phyloP scores from a whole-genome alignment of 2,329 filamentous ascomycete species.

The Cryphonectria carpinicola region DNA sequence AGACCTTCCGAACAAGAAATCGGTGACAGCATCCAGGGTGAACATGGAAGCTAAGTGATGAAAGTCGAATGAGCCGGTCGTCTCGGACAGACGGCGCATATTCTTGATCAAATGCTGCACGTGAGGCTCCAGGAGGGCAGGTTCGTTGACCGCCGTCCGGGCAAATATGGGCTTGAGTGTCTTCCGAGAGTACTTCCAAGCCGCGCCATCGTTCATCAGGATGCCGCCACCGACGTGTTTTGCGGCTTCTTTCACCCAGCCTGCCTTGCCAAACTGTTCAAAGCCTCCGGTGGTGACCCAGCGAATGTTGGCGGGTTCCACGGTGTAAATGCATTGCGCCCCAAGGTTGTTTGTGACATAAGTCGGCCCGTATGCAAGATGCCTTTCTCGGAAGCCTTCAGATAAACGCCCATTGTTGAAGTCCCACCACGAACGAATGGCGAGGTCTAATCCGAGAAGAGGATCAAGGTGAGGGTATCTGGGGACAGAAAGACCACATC shows the following conservation, averaged over 20 bases:
- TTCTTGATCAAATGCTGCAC: slow-evolving; percentile 14
- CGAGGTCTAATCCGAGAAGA: slow-evolving; percentile 16
- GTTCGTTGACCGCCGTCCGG: slow-evolving; percentile 10
- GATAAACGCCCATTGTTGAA: slow-evolving; percentile 19
- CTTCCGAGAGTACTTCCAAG: slow-evolving; percentile 21
- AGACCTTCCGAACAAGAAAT: slow-evolving; percentile 28
- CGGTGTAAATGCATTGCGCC: slow-evolving; percentile 19
- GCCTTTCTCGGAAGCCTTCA: slow-evolving; percentile 20
- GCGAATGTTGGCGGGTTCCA: slow-evolving; percentile 27
- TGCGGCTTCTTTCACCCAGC: slow-evolving; percentile 23
- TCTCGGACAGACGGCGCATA: slow-evolving; percentile 4
- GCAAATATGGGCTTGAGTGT: slow-evolving; percentile 24
- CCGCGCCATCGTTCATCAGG: slow-evolving; percentile 25
- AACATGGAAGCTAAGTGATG: slow-evolving; percentile 22
- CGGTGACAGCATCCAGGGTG: slow-evolving; percentile 26
- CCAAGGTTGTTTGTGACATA: slow-evolving; percentile 13
- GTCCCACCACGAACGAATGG: slow-evolving; percentile 11
- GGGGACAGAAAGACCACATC: neutral
- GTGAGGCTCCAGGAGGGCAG: slow-evolving; percentile 23
- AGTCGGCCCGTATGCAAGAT: slow-evolving; percentile 18
- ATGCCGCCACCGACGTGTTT: slow-evolving; percentile 27
- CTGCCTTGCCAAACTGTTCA: slow-evolving; percentile 22
- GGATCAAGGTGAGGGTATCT: slow-evolving; percentile 22
- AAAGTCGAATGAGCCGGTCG: slow-evolving; percentile 14
- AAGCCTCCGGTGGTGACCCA: slow-evolving; percentile 11